Conservation (phyloP, 768 basidiomycete genomes). For the Infundibulicybe gibba region DNA sequence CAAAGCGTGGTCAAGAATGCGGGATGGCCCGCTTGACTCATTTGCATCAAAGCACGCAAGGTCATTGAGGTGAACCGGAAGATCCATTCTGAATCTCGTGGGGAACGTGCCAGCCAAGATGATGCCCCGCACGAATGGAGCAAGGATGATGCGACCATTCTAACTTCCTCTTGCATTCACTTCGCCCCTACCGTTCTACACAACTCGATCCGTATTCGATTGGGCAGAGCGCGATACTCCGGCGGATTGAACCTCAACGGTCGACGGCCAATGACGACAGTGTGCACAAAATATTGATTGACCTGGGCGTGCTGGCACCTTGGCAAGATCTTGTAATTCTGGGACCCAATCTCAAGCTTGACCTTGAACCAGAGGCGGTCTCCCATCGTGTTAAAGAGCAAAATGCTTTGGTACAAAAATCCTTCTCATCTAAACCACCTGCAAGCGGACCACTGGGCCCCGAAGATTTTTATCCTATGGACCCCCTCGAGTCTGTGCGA, state of each 20-base stretch:
- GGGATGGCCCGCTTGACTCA: slow-evolving; percentile 32
- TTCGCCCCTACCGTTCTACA: slow-evolving; percentile 40
- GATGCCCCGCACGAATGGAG: slow-evolving; percentile 39
- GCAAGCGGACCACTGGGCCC: slow-evolving; percentile 41
- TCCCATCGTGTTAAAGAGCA: slow-evolving; percentile 17
- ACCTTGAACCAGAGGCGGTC: slow-evolving; percentile 25
- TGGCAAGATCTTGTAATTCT: slow-evolving; percentile 71
- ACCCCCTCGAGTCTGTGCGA: slow-evolving; percentile 67
- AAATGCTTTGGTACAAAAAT: slow-evolving; percentile 24
- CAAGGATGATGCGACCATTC: slow-evolving; percentile 49
- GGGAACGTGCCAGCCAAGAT: slow-evolving; percentile 23
- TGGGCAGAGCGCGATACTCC: slow-evolving; percentile 53
- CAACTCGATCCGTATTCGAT: slow-evolving; percentile 65
- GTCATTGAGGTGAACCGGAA: slow-evolving; percentile 33
- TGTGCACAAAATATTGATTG: slow-evolving; percentile 50
- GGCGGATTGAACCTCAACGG: slow-evolving; percentile 40
- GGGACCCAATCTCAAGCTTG: slow-evolving; percentile 30
- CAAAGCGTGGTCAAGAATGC: slow-evolving; percentile 38
- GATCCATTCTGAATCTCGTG: slow-evolving; percentile 23
- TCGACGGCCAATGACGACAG: slow-evolving; percentile 25
- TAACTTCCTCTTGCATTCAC: slow-evolving; percentile 56
- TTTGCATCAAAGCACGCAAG: slow-evolving; percentile 50
- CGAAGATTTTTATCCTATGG: slow-evolving; percentile 59
- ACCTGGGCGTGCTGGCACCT: slow-evolving; percentile 71
- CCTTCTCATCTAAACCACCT: slow-evolving; percentile 17